These are phyloP conservation scores for Pleurotus tuoliensis DNA, from an alignment of 768 basidiomycete genomes.

Conservation along the genomic window DNA sequence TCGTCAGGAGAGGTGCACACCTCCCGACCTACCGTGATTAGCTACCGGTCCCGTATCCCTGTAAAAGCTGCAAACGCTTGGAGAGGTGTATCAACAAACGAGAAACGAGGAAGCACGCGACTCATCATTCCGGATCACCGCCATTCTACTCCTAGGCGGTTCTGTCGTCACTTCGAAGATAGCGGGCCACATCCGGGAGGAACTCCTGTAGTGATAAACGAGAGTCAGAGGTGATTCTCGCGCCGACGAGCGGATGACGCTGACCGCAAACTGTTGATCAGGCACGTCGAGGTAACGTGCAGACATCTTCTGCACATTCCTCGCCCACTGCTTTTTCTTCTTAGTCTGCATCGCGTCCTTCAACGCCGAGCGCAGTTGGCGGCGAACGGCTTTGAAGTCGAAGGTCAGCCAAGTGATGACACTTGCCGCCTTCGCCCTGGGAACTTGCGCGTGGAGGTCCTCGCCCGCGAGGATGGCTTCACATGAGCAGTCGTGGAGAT, in stretches of 20 bases:
- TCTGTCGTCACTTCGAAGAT: background rate
- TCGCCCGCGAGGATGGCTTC: background rate
- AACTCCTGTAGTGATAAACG: background rate
- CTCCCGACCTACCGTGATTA: background rate
- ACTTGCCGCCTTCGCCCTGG: background rate
- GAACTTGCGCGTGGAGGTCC: background rate
- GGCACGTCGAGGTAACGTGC: background rate
- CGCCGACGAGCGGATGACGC: background rate
- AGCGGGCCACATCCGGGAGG: background rate
- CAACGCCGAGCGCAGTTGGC: background rate
- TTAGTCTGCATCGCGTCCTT: background rate
- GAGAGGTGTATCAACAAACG: background rate
- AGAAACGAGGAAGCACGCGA: background rate
- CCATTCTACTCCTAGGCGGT: background rate
- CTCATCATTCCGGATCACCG: background rate
- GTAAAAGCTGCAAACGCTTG: background rate
- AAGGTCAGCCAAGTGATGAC: background rate
- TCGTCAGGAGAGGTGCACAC: background rate
- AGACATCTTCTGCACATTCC: background rate
- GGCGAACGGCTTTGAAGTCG: background rate
- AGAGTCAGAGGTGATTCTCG: background rate
- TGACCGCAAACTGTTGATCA: background rate
- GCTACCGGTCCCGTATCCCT: background rate
- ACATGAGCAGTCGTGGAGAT: background rate
- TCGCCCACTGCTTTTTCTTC: background rate